These are phyloP conservation scores for Aspergillus costaricaensis DNA, from an alignment of 2,329 filamentous ascomycete genomes.

Conservation along the genomic window DNA sequence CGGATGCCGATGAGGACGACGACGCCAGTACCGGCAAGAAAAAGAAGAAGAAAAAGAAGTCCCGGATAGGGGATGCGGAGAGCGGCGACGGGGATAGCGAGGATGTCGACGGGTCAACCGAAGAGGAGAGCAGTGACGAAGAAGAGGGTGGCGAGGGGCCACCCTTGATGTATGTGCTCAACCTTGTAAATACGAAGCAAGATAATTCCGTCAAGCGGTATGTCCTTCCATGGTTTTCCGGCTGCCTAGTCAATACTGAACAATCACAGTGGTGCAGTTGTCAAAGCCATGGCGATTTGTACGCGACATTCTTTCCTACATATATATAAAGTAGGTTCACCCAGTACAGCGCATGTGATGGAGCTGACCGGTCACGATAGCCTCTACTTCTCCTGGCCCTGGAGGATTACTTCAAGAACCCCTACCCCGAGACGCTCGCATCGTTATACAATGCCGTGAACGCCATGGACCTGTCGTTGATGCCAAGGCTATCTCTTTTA, in stretches of 20 bases:
- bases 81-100: constrained; percentile 50
- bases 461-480: constrained; percentile 90
- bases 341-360: not conserved
- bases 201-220: constrained; percentile 82
- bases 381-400: constrained; percentile 85
- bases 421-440: constrained; percentile 81
- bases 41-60: constrained; percentile 49
- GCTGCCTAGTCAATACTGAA: not conserved
- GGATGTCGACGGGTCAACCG: constrained; percentile 49
- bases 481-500: constrained; percentile 80
- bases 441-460: constrained; percentile 92
- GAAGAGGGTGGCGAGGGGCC: constrained; percentile 77
- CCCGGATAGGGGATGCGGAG: constrained; percentile 47
- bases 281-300: constrained; percentile 99
- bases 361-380: constrained; percentile 47
- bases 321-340: constrained; percentile 80
- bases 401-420: constrained; percentile 95
- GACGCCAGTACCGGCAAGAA: constrained; percentile 45
- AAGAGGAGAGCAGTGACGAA: constrained; percentile 56
- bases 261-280: constrained; percentile 73
- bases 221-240: constrained; percentile 14
- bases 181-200: constrained; percentile 96
- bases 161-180: constrained; percentile 93
- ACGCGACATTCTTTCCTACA: constrained; percentile 96
- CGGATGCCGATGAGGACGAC: constrained; percentile 77